Conservation (phyloP, 2,329 filamentous ascomycete genomes). For the Pseudogymnoascus sp. region DNA sequence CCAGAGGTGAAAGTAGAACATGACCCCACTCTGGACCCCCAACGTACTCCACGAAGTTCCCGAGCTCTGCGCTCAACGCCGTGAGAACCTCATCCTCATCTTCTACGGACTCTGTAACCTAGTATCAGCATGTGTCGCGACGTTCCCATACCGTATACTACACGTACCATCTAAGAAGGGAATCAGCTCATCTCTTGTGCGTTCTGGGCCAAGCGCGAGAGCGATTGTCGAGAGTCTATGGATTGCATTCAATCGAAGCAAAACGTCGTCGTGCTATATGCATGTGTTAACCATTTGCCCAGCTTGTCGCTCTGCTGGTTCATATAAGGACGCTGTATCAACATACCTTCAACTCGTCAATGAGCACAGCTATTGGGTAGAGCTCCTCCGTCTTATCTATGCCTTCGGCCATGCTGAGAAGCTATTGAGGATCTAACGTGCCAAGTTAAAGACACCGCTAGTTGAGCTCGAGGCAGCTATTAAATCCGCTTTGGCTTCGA, state of each 20-base stretch:
- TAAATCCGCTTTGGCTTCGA: constrained; percentile 1
- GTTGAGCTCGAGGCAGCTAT: constrained; percentile 6
- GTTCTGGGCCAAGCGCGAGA: constrained; percentile 87
- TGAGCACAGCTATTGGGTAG: constrained; percentile 98
- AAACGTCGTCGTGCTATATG: constrained; percentile 88
- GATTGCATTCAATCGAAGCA: constrained; percentile 96
- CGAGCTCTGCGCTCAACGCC: constrained; percentile 92
- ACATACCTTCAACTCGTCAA: constrained; percentile 96
- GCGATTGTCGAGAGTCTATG: constrained; percentile 97
- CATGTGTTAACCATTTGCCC: constrained; percentile 22
- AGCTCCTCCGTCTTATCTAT: constrained; percentile 93
- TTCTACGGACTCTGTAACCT: constrained; percentile 79
- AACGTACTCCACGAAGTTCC: constrained; percentile 95
- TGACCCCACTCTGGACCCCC: constrained; percentile 90
- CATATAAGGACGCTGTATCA: constrained; percentile 8
- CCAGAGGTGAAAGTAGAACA: constrained; percentile 90
- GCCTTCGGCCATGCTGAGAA: constrained; percentile 72
- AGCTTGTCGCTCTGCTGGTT: constrained; percentile 15
- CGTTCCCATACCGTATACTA: constrained; percentile 8
- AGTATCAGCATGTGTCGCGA: constrained; percentile 26
- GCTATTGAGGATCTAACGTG: constrained; percentile 1
- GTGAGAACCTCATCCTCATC: constrained; percentile 98
- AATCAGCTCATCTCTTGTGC: constrained; percentile 96
- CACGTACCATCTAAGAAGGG: constrained; percentile 93
- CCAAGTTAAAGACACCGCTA: constrained; percentile 7